phyloP scores from a whole-genome alignment of 768 basidiomycete species.

The Inosperma sp. region DNA sequence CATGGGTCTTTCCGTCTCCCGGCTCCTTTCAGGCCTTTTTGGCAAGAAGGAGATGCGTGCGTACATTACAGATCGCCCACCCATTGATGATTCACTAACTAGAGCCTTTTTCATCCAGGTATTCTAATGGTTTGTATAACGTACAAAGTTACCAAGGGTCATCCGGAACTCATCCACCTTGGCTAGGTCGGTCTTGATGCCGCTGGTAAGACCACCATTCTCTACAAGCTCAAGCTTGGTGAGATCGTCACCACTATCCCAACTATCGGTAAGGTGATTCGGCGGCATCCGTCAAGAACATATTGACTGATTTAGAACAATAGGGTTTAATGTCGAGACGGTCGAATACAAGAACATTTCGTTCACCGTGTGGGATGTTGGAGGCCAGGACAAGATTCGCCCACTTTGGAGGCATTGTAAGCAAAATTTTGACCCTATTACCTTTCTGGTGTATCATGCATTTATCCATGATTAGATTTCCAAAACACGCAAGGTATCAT shows the following conservation, averaged over 20 bases:
- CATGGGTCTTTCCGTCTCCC: conserved; percentile 80
- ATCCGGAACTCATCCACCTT: conserved; percentile 13
- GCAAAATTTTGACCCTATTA: too few species aligned
- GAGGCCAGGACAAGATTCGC: conserved; percentile 99
- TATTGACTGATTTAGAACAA: conserved; percentile 17
- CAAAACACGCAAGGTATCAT: conserved; percentile 99
- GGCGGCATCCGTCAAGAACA: conserved; percentile 10
- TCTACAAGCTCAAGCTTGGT: conserved; percentile 99
- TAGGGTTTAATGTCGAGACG: conserved; percentile 99
- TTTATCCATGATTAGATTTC: conserved; percentile 67
- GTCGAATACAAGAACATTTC: conserved; percentile 99
- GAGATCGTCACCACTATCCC: conserved; percentile 99
- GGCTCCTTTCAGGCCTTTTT: conserved; percentile 77
- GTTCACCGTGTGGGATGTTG: conserved; percentile 99
- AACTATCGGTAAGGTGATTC: conserved; percentile 79
- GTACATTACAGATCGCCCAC: conserved; percentile 36
- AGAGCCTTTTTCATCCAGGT: conserved; percentile 49
- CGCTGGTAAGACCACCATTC: conserved; percentile 96
- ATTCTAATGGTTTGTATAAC: conserved; percentile 80
- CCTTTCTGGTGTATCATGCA: conserved; percentile 16
- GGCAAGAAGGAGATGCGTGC: conserved; percentile 99
- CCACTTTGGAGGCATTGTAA: conserved; percentile 99
- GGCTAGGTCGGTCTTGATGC: conserved; percentile 95
- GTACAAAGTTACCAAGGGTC: conserved; percentile 19
- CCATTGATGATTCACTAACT: conserved; percentile 25